Conservation (phyloP, 225 moss, liverwort and hornwort genomes). For the Anthoceros angustus region DNA sequence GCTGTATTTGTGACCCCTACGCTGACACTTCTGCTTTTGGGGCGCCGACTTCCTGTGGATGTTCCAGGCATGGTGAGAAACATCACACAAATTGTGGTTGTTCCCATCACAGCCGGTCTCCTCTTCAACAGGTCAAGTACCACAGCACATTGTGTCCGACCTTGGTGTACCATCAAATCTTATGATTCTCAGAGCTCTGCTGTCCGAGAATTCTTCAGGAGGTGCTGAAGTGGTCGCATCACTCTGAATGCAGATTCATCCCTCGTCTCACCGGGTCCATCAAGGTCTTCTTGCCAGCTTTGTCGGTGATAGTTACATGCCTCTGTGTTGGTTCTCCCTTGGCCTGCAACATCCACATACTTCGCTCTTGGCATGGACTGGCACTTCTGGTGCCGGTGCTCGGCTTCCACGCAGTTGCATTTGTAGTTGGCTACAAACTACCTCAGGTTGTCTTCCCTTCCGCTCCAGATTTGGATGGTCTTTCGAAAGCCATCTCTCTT, state of each 20-base stretch:
- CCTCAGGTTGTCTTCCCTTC: constrained; percentile 34
- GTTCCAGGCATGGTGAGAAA: constrained; percentile 65
- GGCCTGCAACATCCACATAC: constrained; percentile 51
- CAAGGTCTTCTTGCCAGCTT: constrained; percentile 45
- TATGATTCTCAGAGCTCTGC: neutral
- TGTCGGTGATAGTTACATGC: constrained; percentile 61
- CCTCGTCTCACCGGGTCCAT: constrained; percentile 35
- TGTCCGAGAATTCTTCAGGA: neutral
- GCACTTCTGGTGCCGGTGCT: constrained; percentile 50
- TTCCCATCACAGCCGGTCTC: constrained; percentile 57
- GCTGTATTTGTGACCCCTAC: constrained; percentile 74
- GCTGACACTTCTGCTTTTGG: constrained; percentile 52
- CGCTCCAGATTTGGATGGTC: constrained; percentile 44
- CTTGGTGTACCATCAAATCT: neutral
- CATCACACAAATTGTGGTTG: constrained; percentile 66
- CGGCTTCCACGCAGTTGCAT: constrained; percentile 54
- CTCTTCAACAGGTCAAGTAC: constrained; percentile 45
- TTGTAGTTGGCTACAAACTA: constrained; percentile 48
- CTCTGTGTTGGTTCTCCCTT: constrained; percentile 76
- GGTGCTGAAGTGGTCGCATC: neutral
- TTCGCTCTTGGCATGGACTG: constrained; percentile 65
- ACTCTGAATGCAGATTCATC: constrained; percentile 21
- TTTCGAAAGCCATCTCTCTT: constrained; percentile 68
- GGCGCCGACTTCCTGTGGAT: constrained; percentile 59
- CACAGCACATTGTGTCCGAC: neutral